phyloP scores from a whole-genome alignment of 2,329 filamentous ascomycete species.

The Phoma herbarum region DNA sequence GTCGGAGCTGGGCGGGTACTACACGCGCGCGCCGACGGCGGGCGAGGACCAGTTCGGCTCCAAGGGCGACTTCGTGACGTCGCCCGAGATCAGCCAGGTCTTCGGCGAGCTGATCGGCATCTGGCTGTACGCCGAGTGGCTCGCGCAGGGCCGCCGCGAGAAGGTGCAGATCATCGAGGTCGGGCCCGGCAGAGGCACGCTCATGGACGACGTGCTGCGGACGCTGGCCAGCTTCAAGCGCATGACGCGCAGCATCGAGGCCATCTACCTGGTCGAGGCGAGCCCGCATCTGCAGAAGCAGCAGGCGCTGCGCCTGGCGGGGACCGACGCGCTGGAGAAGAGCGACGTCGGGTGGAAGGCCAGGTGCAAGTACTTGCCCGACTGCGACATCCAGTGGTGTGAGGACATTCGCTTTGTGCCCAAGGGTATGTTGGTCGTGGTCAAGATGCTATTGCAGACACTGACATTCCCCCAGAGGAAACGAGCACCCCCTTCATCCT shows the following conservation, averaged over 20 bases:
- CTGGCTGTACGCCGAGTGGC: slow-evolving; percentile 97
- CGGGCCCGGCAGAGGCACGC: slow-evolving; percentile 89
- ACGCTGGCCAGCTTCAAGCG: slow-evolving; percentile 84
- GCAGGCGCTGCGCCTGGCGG: slow-evolving; percentile 85
- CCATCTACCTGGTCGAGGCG: slow-evolving; percentile 96
- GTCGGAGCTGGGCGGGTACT: slow-evolving; percentile 89
- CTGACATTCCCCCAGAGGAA: slow-evolving; percentile 59
- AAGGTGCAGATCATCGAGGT: slow-evolving; percentile 93
- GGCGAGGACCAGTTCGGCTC: slow-evolving; percentile 88
- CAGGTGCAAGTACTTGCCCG: slow-evolving; percentile 75
- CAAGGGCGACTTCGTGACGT: slow-evolving; percentile 95
- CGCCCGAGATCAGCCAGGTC: slow-evolving; percentile 95
- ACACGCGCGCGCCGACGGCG: slow-evolving; percentile 74
- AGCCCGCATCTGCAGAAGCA: slow-evolving; percentile 78
- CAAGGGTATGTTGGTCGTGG: slow-evolving; percentile 57
- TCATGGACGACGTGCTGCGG: slow-evolving; percentile 97
- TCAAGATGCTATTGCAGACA: background rate
- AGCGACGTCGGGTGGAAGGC: slow-evolving; percentile 78
- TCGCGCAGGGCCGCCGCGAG: slow-evolving; percentile 78
- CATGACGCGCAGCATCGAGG: slow-evolving; percentile 78
- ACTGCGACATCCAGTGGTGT: slow-evolving; percentile 83
- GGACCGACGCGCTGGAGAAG: slow-evolving; percentile 72
- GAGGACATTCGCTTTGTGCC: slow-evolving; percentile 88
- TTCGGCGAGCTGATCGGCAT: slow-evolving; percentile 95
- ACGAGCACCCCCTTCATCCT: slow-evolving; percentile 88